These are phyloP conservation scores for Cicer judaicum DNA, from an alignment of 306 rosid genomes.

Conservation along the genomic window DNA sequence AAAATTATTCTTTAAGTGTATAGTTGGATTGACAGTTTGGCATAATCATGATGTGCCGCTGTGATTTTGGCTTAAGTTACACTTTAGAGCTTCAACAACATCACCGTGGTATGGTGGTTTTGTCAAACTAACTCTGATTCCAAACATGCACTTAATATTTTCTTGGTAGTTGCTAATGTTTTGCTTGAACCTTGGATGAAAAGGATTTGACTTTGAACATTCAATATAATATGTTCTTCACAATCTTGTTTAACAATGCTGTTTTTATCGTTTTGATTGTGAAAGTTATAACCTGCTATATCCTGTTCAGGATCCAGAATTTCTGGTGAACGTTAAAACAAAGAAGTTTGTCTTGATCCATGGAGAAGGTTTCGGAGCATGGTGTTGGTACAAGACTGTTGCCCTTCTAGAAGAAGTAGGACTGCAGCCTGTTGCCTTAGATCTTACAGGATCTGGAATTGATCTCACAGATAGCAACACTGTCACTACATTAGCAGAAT, in stretches of 20 bases:
- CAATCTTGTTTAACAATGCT: background rate
- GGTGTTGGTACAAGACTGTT: conserved; percentile 98
- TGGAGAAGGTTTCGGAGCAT: conserved; percentile 98
- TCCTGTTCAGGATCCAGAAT: conserved; percentile 58
- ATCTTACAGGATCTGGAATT: conserved; percentile 93
- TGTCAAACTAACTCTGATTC: too few relatives aligned
- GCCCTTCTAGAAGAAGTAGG: conserved; percentile 84
- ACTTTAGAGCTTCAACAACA: too few relatives aligned
- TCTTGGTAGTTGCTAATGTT: conserved; percentile 27
- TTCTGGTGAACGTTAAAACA: conserved; percentile 63
- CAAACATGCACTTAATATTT: conserved; percentile 4
- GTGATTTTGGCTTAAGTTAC: too few relatives aligned
- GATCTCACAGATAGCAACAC: conserved; percentile 77
- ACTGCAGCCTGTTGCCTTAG: conserved; percentile 76
- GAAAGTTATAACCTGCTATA: conserved; percentile 26
- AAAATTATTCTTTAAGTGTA: background rate
- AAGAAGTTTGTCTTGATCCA: conserved; percentile 80
- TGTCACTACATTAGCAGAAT: conserved; percentile 70
- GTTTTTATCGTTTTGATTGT: conserved; percentile 23
- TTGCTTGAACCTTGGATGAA: conserved; percentile 25
- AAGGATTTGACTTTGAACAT: conserved; percentile 3
- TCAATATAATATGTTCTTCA: conserved; percentile 16
- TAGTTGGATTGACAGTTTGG: too few relatives aligned
- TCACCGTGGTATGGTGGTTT: too few relatives aligned
- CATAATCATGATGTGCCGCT: too few relatives aligned